Evolutionary conservation across 164 flowering plant species (phyloP), one percentile per base, ranked within the genome.

Genomic region (Nymphaea thermarum): DNA sequence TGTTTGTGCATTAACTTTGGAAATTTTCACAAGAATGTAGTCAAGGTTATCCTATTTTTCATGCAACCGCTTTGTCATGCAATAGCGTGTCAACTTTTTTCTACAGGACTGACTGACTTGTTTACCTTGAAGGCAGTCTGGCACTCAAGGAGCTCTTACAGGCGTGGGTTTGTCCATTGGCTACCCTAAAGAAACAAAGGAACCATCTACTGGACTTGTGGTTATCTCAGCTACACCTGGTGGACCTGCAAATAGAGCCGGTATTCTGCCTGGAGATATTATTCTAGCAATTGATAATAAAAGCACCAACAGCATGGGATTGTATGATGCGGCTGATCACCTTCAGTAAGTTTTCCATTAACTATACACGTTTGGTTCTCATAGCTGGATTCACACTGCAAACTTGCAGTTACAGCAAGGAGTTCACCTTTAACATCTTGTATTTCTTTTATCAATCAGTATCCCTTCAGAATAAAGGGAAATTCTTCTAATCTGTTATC

Each of bases 81-180:
- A 61, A n/a, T 11, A n/a, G 12, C 12, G 12, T 6, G 12, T 47
- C 2, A 47, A 47, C 7, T 47, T 7, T 12, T 47, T 47, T 12
- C 12, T 47, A 4, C 4, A 47, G 12, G 5, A 6, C 55, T 47
- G 55, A 47, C 55, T 47, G 12, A 12, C 36, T 64, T 68, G 59
- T 77, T 64, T 85, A 81, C 67, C 75, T 73, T 86, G 86, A 91
- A 89, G 93, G 93, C 96, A 94, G 99, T 94, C 99, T 75, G 99
- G 99, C 75, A 91, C 97, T 73, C 85, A 87, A 83, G 91, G 93
- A 69, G 82, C 95, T 78, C 86, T 94, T 73, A 94, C 96, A 10
- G 99, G 99, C 73, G 96, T 94, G 42, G 97, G 99, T 65, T 76
- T 94, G 64, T 91, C 99, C 60, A 91, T 91, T 72, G 97, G 97